These are phyloP conservation scores for Luvunga scandens DNA, from an alignment of 345 rosid species.

Conservation along the genomic window DNA sequence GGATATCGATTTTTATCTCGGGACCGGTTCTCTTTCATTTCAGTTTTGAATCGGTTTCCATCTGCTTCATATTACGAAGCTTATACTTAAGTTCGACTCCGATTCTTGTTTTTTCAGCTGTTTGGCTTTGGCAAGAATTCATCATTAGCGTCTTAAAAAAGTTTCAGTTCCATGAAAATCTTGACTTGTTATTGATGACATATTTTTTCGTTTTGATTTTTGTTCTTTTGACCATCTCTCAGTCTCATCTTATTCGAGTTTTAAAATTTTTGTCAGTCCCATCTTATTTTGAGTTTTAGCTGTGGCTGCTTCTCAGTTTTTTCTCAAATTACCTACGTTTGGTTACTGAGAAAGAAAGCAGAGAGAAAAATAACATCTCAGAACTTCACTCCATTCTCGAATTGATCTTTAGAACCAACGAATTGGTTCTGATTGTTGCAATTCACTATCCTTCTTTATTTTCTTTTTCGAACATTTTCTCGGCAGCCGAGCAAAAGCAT, in stretches of 20 bases:
- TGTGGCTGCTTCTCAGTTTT: not conserved
- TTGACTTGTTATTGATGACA: slow-evolving; percentile 6
- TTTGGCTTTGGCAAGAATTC: not conserved
- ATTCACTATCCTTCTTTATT: not conserved
- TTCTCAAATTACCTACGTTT: not conserved
- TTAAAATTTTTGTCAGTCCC: slow-evolving; percentile 3
- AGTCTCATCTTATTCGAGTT: not conserved
- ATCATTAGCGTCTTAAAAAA: not conserved
- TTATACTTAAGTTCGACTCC: not conserved
- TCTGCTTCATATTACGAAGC: not conserved
- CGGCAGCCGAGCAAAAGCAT: not conserved
- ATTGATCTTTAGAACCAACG: not conserved
- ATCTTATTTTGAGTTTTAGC: not conserved
- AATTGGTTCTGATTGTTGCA: not conserved
- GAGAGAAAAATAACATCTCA: not conserved
- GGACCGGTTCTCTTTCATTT: not conserved
- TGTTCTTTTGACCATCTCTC: not conserved
- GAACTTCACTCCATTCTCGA: not conserved
- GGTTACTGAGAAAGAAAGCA: not conserved
- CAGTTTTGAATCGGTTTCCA: slow-evolving; percentile 6
- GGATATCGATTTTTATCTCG: not conserved
- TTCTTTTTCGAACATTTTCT: not conserved
- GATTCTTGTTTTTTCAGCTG: not conserved
- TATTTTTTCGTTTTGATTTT: slow-evolving; percentile 2
- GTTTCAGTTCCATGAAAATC: not conserved